A percentile compares a stretch with the other conserved stretches of the same genome.
Evolutionary conservation across 2,329 filamentous ascomycete species (phyloP).

Genomic region (Cylindrodendrum hubeiense): DNA sequence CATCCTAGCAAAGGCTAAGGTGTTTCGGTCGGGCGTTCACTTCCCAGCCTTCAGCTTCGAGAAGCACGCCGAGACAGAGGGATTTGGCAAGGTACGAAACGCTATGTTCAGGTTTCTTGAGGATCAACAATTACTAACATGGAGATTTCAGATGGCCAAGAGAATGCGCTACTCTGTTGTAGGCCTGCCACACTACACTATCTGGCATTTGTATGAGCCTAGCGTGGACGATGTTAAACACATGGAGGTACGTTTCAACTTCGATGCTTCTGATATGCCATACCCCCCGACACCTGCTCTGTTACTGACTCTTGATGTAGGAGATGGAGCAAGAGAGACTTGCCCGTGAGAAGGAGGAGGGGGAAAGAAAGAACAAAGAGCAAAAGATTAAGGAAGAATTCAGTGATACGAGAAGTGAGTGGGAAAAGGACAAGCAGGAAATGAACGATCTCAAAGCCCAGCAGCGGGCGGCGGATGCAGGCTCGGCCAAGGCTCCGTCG

Average conservation of each 20-base stretch:
- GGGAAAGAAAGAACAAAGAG: constrained; percentile 80
- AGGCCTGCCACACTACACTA: constrained; percentile 95
- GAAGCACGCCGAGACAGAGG: constrained; percentile 98
- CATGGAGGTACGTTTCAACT: constrained; percentile 78
- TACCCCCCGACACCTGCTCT: not conserved
- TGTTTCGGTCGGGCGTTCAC: constrained; percentile 95
- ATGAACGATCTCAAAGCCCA: constrained; percentile 72
- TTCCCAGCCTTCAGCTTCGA: constrained; percentile 99
- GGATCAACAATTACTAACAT: constrained; percentile 24
- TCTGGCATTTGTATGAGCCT: constrained; percentile 99
- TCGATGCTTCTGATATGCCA: not conserved
- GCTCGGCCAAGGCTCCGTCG: constrained; percentile 43
- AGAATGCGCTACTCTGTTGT: constrained; percentile 97
- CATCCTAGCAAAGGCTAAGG: constrained; percentile 94
- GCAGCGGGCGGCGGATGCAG: constrained; percentile 34
- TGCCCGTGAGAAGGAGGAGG: constrained; percentile 78
- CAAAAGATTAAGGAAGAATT: constrained; percentile 81
- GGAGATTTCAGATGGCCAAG: constrained; percentile 83
- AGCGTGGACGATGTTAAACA: constrained; percentile 96
- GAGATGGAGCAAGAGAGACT: constrained; percentile 94
- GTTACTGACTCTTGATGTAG: constrained; percentile 53
- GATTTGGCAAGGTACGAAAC: constrained; percentile 88
- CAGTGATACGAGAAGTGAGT: constrained; percentile 80
- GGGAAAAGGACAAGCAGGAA: constrained; percentile 89
- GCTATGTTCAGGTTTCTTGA: not conserved